Conservation (phyloP, 495 filamentous ascomycete species). For the Tetracladium setigerum region DNA sequence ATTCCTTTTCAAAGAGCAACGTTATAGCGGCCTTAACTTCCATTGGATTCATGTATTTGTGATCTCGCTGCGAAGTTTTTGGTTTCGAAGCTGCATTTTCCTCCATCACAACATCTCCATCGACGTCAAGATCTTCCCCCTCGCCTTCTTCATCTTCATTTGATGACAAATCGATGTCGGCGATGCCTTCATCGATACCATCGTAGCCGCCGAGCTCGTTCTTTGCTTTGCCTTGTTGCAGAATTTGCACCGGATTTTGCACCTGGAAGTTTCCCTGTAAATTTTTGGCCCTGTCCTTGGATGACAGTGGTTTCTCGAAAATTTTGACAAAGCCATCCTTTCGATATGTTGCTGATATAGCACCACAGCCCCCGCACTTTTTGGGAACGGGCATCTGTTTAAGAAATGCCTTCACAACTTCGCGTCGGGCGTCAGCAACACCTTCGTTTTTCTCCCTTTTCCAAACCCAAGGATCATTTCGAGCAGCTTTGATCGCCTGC, state of each 20-base stretch:
- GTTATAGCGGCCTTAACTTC: conserved; percentile 70
- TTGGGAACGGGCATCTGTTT: conserved; percentile 53
- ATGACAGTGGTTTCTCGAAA: conserved; percentile 69
- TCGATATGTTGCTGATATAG: conserved; percentile 68
- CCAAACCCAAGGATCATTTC: conserved; percentile 15
- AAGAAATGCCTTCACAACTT: conserved; percentile 73
- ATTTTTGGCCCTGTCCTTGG: conserved; percentile 69
- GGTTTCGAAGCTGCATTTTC: conserved; percentile 17
- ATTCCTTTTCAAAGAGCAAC: conserved; percentile 79
- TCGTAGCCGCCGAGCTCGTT: conserved; percentile 29
- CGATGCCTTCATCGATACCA: conserved; percentile 58
- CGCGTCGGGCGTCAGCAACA: conserved; percentile 64
- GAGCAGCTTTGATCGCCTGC: conserved; percentile 43
- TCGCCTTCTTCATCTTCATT: conserved; percentile 36
- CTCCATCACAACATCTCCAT: conserved; percentile 44
- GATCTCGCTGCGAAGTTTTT: conserved; percentile 28
- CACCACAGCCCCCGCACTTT: conserved; percentile 66
- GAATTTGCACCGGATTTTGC: conserved; percentile 46
- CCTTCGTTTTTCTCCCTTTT: conserved; percentile 68
- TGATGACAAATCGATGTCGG: conserved; percentile 48
- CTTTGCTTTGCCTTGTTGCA: conserved; percentile 18
- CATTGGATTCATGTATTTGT: conserved; percentile 64
- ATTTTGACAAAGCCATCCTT: conserved; percentile 89
- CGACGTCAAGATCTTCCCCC: conserved; percentile 41
- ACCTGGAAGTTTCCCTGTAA: conserved; percentile 57